These are phyloP conservation scores for Porogramme epimiltina DNA, from an alignment of 1,284 basidiomycete species.

Conservation along the genomic window DNA sequence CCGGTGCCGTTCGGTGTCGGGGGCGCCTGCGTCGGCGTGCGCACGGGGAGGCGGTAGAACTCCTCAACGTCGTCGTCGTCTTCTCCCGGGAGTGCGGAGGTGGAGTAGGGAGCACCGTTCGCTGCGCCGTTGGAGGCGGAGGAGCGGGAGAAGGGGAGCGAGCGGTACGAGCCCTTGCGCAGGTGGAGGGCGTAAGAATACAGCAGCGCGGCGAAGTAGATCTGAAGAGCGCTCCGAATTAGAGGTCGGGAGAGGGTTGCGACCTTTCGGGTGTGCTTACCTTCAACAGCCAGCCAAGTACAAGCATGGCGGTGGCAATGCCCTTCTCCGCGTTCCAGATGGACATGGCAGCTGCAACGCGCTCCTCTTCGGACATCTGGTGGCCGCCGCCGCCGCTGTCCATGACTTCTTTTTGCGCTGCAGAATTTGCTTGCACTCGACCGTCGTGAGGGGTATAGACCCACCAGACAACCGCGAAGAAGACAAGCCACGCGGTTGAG, in stretches of 20 bases:
- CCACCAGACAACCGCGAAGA: constrained; percentile 92
- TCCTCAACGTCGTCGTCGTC: constrained; percentile 58
- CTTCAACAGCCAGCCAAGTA: constrained; percentile 88
- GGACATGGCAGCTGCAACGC: constrained; percentile 68
- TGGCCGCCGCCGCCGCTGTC: constrained; percentile 49
- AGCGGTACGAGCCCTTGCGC: constrained; percentile 87
- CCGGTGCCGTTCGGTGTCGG: constrained; percentile 23
- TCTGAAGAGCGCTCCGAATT: constrained; percentile 44
- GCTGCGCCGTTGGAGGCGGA: constrained; percentile 24
- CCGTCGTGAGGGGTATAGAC: constrained; percentile 91
- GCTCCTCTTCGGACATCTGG: constrained; percentile 63
- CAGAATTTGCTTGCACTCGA: constrained; percentile 74
- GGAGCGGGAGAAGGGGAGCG: constrained; percentile 67
- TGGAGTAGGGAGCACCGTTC: constrained; percentile 15
- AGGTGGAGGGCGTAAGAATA: constrained; percentile 96
- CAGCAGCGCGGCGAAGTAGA: constrained; percentile 89
- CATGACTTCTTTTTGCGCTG: constrained; percentile 85
- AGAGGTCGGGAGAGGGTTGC: not conserved
- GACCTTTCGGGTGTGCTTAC: constrained; percentile 45
- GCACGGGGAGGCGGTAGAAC: constrained; percentile 64
- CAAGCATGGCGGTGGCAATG: constrained; percentile 75
- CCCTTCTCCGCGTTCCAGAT: constrained; percentile 94
- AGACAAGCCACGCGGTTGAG: constrained; percentile 89
- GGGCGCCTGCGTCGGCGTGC: constrained; percentile 32
- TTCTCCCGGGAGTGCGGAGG: constrained; percentile 45